phyloP scores from a whole-genome alignment of 768 basidiomycete species.

The Lentinula guzmanii region DNA sequence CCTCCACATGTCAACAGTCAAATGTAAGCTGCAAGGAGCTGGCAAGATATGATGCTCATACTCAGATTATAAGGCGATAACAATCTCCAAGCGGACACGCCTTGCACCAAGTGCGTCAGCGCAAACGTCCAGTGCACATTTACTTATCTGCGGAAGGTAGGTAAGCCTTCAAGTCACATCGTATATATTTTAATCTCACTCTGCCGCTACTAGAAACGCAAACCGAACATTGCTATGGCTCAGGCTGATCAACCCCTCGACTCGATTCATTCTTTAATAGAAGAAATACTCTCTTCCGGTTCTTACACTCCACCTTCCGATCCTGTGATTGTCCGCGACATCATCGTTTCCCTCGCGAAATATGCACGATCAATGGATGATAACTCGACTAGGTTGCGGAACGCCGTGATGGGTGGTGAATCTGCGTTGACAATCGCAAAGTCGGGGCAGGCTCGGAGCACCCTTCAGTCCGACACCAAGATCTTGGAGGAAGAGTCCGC shows the following conservation, averaged over 20 bases:
- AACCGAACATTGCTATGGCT: neutral
- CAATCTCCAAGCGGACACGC: neutral
- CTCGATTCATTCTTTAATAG: neutral
- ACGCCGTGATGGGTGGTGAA: neutral
- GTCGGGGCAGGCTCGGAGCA: neutral
- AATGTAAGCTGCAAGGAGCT: neutral
- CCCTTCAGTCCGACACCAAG: neutral
- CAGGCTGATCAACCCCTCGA: neutral
- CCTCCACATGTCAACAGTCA: neutral
- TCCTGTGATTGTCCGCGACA: neutral
- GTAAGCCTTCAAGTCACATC: neutral
- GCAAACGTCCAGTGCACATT: neutral
- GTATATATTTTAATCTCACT: neutral
- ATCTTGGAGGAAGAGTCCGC: neutral
- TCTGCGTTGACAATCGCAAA: neutral
- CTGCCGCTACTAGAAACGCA: neutral
- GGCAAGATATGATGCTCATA: neutral
- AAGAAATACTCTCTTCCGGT: neutral
- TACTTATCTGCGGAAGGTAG: constrained; percentile 1
- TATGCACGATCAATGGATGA: neutral
- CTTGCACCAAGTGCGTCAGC: neutral
- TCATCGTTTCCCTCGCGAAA: neutral
- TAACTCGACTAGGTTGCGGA: neutral
- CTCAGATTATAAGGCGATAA: neutral
- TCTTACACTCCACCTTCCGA: neutral